Percentiles rank a stretch among this genome's conserved stretches.
Evolutionary conservation across 768 basidiomycete species (phyloP).

Genomic region (Leucocoprinus leucothites): DNA sequence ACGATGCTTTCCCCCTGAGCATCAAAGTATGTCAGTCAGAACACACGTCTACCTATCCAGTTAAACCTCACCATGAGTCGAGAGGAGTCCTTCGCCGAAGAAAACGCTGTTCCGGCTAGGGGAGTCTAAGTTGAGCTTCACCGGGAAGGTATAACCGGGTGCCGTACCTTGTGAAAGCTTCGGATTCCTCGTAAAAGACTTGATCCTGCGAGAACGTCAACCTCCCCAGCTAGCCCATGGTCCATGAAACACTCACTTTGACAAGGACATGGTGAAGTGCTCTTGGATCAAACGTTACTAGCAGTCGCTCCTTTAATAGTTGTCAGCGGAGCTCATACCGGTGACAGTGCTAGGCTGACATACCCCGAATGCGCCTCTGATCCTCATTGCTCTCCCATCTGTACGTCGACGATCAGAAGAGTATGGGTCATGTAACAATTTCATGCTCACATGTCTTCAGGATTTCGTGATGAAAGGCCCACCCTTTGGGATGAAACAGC

Average conservation of each 20-base stretch:
- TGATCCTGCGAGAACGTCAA: conserved; percentile 23
- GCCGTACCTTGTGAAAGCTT: conserved; percentile 21
- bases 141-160: not conserved
- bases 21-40: not conserved
- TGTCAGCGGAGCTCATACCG: not conserved
- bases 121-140: not conserved
- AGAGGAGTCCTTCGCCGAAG: conserved; percentile 21
- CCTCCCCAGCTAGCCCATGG: not conserved
- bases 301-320: not conserved
- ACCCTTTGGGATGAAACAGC: conserved; percentile 29
- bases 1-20: conserved; percentile 10
- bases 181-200: conserved; percentile 24
- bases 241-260: conserved; percentile 29
- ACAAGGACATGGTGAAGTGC: conserved; percentile 43
- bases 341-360: not conserved
- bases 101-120: conserved; percentile 17
- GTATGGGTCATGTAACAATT: not conserved
- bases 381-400: conserved; percentile 31
- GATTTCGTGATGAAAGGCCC: conserved; percentile 34
- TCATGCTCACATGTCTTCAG: conserved; percentile 26
- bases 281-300: conserved; percentile 32
- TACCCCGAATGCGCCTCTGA: conserved; percentile 34
- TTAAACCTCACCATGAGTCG: conserved; percentile 18
- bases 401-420: not conserved
- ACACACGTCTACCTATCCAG: not conserved